A percentile compares a stretch with the other conserved stretches of the same genome.
phyloP scores from a whole-genome alignment of 2,329 filamentous ascomycete genomes.

The Didymella sp. region DNA sequence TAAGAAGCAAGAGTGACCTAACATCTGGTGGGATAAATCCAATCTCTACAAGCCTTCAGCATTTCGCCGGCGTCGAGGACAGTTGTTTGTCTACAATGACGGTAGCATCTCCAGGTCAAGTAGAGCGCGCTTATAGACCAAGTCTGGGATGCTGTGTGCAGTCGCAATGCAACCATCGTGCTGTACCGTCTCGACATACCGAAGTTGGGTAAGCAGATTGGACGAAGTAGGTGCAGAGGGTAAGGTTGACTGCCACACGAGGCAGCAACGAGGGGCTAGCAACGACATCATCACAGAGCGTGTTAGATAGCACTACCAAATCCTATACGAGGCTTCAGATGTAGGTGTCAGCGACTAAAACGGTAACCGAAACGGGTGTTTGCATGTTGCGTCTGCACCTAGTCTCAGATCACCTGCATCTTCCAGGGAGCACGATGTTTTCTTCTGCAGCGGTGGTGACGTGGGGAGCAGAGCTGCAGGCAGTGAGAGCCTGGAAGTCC shows the following conservation, averaged over 20 bases:
- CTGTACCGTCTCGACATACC: background rate
- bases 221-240: background rate
- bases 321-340: background rate
- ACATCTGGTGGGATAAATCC: background rate
- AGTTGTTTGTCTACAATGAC: background rate
- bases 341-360: background rate
- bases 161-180: too few relatives aligned
- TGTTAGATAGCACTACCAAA: background rate
- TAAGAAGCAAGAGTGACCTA: background rate
- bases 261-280: constrained; percentile 7
- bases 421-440: constrained; percentile 14
- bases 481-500: background rate
- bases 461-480: constrained; percentile 3
- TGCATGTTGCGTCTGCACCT: constrained; percentile 6
- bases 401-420: constrained; percentile 15
- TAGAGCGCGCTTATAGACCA: background rate
- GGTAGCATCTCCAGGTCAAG: background rate
- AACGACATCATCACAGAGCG: background rate
- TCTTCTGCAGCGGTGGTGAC: constrained; percentile 13
- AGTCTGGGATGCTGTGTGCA: background rate
- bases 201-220: background rate
- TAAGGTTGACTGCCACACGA: background rate
- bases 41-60: background rate
- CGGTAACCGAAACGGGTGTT: background rate
- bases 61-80: background rate